phyloP scores from a whole-genome alignment of 108 stramenopile genomes.

The Phaeodactylum tricornutum region DNA sequence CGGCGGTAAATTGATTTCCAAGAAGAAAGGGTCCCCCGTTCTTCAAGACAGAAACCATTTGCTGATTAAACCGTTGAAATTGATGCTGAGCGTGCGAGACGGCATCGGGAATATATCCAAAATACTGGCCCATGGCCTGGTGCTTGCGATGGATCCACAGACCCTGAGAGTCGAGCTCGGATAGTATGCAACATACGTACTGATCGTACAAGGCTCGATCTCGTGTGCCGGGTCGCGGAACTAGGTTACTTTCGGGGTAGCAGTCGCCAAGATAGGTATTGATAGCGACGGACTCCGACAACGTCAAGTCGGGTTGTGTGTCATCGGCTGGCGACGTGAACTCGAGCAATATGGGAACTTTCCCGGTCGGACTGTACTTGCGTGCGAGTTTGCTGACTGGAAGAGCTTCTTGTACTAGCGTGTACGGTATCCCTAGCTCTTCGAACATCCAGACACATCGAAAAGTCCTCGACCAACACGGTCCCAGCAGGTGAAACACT shows the following conservation, averaged over 20 bases:
- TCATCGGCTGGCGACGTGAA: conserved; percentile 7
- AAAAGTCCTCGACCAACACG: conserved; percentile 51
- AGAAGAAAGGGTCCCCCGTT: conserved; percentile 29
- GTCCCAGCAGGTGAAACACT: conserved; percentile 38
- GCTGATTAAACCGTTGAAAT: conserved; percentile 14
- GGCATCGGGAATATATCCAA: conserved; percentile 46
- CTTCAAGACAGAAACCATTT: conserved; percentile 3
- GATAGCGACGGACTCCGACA: conserved; percentile 70
- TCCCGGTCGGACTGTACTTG: conserved; percentile 52
- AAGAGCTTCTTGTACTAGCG: conserved; percentile 22
- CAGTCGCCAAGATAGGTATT: conserved; percentile 66
- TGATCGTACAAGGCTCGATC: conserved; percentile 61
- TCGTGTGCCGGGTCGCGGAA: conserved; percentile 48
- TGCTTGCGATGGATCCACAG: conserved; percentile 78
- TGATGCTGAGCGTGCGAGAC: conserved; percentile 52
- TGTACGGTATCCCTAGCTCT: conserved; percentile 41
- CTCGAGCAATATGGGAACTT: conserved; percentile 56
- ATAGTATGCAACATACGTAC: conserved; percentile 33
- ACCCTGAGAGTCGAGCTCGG: conserved; percentile 66
- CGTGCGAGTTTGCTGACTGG: conserved; percentile 18
- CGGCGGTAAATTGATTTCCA: conserved; percentile 49
- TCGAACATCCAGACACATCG: conserved; percentile 83
- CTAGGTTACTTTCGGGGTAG: conserved; percentile 17
- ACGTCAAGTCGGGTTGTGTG: conserved; percentile 12
- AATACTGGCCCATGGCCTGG: conserved; percentile 26